These are phyloP conservation scores for Microbotryum scabiosae DNA, from an alignment of 1,284 basidiomycete species.

Conservation along the genomic window DNA sequence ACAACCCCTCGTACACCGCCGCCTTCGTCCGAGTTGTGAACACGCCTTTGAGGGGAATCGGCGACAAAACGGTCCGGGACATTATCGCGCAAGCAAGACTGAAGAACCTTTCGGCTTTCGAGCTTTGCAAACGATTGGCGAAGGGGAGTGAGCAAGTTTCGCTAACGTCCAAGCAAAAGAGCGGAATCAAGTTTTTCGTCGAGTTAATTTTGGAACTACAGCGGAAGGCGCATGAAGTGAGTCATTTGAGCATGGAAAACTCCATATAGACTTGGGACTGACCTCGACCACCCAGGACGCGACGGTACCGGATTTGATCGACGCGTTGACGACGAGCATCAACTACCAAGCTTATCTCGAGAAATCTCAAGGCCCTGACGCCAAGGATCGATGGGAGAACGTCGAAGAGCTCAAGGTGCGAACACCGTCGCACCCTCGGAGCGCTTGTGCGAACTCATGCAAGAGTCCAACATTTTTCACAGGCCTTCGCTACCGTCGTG, in stretches of 20 bases:
- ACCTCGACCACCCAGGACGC: too few species aligned
- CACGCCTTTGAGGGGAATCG: conserved; percentile 63
- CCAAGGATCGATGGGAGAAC: conserved; percentile 73
- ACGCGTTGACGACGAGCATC: conserved; percentile 52
- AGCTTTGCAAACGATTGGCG: conserved; percentile 53
- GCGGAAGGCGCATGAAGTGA: conserved; percentile 51
- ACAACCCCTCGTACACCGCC: conserved; percentile 69
- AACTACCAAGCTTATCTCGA: conserved; percentile 63
- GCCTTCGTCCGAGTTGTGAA: conserved; percentile 74
- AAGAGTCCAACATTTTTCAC: background rate
- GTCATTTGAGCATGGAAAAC: conserved; percentile 18
- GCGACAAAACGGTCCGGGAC: conserved; percentile 68
- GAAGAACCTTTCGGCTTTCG: conserved; percentile 52
- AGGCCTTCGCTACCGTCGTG: conserved; percentile 22
- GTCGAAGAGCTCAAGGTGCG: conserved; percentile 60
- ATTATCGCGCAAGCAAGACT: conserved; percentile 51
- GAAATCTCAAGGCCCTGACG: conserved; percentile 57
- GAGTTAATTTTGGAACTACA: conserved; percentile 52
- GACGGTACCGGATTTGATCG: conserved; percentile 59
- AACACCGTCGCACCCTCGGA: background rate
- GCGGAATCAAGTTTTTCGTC: conserved; percentile 56
- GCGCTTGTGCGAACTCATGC: background rate
- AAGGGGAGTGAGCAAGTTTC: conserved; percentile 49
- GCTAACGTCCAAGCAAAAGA: conserved; percentile 57
- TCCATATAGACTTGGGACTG: too few species aligned